phyloP scores from a whole-genome alignment of 2,329 filamentous ascomycete genomes.

The Exophiala dermatitidis region DNA sequence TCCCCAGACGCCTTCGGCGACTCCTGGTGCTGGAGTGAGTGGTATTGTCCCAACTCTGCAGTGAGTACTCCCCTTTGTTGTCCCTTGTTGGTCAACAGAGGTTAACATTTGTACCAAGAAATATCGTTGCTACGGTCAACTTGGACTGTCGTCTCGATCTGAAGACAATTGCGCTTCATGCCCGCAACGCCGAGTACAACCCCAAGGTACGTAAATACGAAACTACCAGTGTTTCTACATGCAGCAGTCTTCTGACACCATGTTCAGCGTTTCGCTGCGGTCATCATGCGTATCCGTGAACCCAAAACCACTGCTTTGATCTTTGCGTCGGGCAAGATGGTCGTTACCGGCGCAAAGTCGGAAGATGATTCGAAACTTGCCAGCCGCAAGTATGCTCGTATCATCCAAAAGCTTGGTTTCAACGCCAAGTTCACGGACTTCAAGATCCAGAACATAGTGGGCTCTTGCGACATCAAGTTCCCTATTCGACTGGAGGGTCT shows the following conservation, averaged over 20 bases:
- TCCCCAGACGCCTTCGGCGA: constrained; percentile 84
- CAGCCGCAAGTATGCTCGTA: constrained; percentile 93
- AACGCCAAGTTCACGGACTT: constrained; percentile 99
- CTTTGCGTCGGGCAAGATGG: constrained; percentile 99
- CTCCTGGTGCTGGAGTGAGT: constrained; percentile 75
- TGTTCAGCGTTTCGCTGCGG: constrained; percentile 86
- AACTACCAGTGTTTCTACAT: background rate
- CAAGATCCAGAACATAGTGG: constrained; percentile 99
- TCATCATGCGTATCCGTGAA: constrained; percentile 99
- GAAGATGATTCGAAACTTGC: constrained; percentile 97
- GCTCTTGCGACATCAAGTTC: constrained; percentile 98
- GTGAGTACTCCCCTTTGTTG: constrained; percentile 64
- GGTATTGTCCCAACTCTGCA: constrained; percentile 90
- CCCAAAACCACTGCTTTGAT: constrained; percentile 97
- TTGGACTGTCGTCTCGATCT: constrained; percentile 94
- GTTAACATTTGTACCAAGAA: constrained; percentile 59
- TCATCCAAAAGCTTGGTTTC: constrained; percentile 99
- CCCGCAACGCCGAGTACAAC: constrained; percentile 97
- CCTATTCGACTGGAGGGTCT: constrained; percentile 94
- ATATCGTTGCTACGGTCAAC: constrained; percentile 98
- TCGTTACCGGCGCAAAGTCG: constrained; percentile 94
- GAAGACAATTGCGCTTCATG: constrained; percentile 97
- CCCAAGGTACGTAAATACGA: constrained; percentile 64
- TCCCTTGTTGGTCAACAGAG: constrained; percentile 41
- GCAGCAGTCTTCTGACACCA: constrained; percentile 35